Evolutionary conservation across 2,329 filamentous ascomycete genomes (phyloP), one percentile per base, ranked within the genome.

Genomic region (Alternaria rosae): DNA sequence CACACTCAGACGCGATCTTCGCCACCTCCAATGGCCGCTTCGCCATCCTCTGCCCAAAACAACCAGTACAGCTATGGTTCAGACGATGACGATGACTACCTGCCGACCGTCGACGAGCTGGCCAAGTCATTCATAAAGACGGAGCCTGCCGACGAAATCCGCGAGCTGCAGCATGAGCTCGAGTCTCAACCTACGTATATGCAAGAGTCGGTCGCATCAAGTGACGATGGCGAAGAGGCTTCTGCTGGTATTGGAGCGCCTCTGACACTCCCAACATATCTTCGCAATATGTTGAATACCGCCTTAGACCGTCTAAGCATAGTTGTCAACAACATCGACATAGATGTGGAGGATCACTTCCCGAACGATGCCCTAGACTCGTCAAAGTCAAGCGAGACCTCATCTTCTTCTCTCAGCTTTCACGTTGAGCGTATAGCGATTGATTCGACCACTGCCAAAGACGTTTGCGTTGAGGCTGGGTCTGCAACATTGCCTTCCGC

Each of bases 51-150:
- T 20, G 21, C 53, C 28, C 56, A 32, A 23, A 61, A 69, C 28
- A 43, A 63, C 44, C 17, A 38, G 15, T 60, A 65, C 52, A 76
- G 77, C 7, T n/a, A 53, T 12, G 64, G 57, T 3, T 73, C 65
- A 1, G 68, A 76, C 6, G 77, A 77, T 6, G 74, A 79, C 10
- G 74, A 79, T 10, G 71, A 78, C 15, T 70, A 79, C 58, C 68
- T 93, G 4, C 92, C 91, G 0, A 90, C 91, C 23, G 86, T 90
- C 2, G 87, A 88, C 59, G 90, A 93, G 67, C 83, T 95, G 13
- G 91, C 92, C 13, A 86, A 91, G 73, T 94, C 91, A 0, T 94
- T 94, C 74, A 82, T 94, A n/a, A 85, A 91, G 67, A 87, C 90
- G 2, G 89, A 93, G 72, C 88, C 91, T 12, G 81, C 82, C 6